These are phyloP conservation scores for Lippia alba DNA, from an alignment of 305 asterid species.

Conservation along the genomic window DNA sequence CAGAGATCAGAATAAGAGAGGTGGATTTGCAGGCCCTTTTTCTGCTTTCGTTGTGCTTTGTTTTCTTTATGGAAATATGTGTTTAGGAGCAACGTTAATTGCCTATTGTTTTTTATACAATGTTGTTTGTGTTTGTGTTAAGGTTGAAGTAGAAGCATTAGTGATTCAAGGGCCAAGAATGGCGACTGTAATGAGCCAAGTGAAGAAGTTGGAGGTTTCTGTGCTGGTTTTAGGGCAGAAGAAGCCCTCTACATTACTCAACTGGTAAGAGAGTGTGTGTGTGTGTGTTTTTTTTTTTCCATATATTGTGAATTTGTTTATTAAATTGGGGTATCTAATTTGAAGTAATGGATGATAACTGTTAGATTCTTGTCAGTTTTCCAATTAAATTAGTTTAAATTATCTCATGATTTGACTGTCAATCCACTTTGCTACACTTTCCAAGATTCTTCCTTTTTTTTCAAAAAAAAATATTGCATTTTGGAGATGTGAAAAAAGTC, in stretches of 20 bases:
- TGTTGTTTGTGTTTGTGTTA: background rate
- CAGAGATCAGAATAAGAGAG: background rate
- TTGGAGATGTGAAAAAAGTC: too few relatives aligned
- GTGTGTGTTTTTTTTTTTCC: too few relatives aligned
- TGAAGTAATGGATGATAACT: too few relatives aligned
- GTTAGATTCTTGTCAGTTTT: too few relatives aligned
- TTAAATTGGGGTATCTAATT: too few relatives aligned
- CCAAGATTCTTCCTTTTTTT: too few relatives aligned
- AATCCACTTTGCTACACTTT: too few relatives aligned
- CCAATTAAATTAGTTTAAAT: too few relatives aligned
- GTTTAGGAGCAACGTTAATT: too few relatives aligned
- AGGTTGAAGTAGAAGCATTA: slow-evolving; percentile 90
- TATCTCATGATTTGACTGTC: too few relatives aligned
- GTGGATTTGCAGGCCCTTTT: slow-evolving; percentile 17
- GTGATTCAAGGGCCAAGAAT: slow-evolving; percentile 78
- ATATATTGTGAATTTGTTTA: too few relatives aligned
- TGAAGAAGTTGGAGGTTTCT: slow-evolving; percentile 84
- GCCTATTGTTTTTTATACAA: background rate
- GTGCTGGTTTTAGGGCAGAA: slow-evolving; percentile 83
- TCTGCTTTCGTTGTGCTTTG: background rate
- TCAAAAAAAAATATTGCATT: too few relatives aligned
- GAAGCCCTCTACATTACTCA: slow-evolving; percentile 56
- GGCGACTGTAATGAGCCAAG: slow-evolving; percentile 77
- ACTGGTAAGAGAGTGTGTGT: slow-evolving; percentile 44
- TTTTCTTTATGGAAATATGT: background rate